Conservation (phyloP, 208 protist genomes). For the Phytomonas francai region DNA sequence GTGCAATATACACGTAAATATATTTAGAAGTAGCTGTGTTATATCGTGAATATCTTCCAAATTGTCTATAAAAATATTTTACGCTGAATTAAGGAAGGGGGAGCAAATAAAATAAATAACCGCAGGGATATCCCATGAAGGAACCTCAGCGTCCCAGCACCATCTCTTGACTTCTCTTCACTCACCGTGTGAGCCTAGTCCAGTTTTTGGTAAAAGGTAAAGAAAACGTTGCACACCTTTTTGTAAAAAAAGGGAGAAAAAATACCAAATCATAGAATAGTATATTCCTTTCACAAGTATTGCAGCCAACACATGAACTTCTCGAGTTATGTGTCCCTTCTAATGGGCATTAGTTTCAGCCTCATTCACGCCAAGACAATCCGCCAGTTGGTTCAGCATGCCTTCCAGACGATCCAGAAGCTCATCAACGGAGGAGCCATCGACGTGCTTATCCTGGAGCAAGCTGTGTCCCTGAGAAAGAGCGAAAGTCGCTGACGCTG, state of each 20-base stretch:
- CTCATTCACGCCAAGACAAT: neutral
- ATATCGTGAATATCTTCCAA: neutral
- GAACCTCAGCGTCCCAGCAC: neutral
- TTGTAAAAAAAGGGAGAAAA: conserved; percentile 4
- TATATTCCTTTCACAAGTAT: neutral
- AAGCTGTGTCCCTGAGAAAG: neutral
- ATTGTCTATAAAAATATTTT: neutral
- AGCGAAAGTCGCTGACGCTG: neutral
- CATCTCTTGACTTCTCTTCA: neutral
- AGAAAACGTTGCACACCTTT: too few species aligned
- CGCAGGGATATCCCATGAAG: neutral
- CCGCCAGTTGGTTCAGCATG: neutral
- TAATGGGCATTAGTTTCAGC: neutral
- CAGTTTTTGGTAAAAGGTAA: too few species aligned
- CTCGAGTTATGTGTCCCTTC: neutral
- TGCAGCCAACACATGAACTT: neutral
- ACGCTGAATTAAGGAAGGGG: conserved; percentile 1
- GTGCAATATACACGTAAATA: neutral
- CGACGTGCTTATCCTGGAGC: neutral
- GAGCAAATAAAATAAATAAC: conserved; percentile 10
- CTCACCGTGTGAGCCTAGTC: neutral
- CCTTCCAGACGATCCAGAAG: neutral
- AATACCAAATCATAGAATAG: conserved; percentile 1
- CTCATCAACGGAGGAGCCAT: neutral
- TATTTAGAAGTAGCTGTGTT: neutral